Conservation (phyloP, 2,329 filamentous ascomycete species). For the Botrytis medusae region DNA sequence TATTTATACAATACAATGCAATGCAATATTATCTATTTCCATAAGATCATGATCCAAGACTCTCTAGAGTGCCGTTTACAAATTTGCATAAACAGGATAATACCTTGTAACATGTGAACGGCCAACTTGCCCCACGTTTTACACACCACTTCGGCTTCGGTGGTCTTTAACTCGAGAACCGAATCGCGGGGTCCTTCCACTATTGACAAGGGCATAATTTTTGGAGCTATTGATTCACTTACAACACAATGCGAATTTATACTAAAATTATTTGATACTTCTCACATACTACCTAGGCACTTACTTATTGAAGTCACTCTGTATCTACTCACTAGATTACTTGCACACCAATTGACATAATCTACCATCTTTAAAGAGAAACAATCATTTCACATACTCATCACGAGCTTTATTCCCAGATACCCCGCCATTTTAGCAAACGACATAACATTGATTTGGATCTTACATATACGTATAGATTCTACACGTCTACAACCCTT, state of each 20-base stretch:
- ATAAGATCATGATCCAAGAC: background rate
- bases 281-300: background rate
- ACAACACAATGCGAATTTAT: background rate
- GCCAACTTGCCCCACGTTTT: constrained; percentile 16
- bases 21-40: background rate
- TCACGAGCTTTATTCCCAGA: background rate
- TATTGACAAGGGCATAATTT: constrained; percentile 1
- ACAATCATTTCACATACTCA: background rate
- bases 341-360: background rate
- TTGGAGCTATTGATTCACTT: background rate
- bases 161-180: constrained; percentile 24
- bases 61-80: background rate
- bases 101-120: background rate
- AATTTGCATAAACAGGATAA: background rate
- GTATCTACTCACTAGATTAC: background rate
- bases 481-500: background rate
- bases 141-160: constrained; percentile 23
- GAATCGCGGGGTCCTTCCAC: constrained; percentile 30
- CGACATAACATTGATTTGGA: background rate
- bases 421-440: background rate
- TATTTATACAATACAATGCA: background rate
- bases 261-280: background rate
- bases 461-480: background rate
- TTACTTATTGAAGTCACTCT: background rate
- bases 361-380: background rate